Evolutionary conservation across 768 basidiomycete species (phyloP), one percentile per base, ranked within the genome.

Genomic region (Glaciozyma martinii): DNA sequence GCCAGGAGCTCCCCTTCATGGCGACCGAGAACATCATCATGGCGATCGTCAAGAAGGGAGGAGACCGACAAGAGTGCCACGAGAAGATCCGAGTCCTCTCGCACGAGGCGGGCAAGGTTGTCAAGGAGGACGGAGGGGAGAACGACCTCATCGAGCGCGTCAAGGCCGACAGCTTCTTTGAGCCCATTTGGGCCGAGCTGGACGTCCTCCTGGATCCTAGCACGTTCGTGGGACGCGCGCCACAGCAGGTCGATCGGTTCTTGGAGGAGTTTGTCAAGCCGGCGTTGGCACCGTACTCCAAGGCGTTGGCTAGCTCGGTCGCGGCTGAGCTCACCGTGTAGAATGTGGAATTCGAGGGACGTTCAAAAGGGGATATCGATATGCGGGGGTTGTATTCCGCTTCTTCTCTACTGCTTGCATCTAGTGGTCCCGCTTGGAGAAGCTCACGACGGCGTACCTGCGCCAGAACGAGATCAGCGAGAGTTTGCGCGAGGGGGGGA

Each of bases 21-120:
- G 92, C 94, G 6, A 99, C 95, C 3, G 95, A 99, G 70, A 99
- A 99, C 77, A 83, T 99, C 78, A 98, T 98, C 78, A 98, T 99
- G 95, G 91, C 91, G 2, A 84, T 99, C 50, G 95, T 98, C 67
- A 95, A 80, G 67, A 74, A 89, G 78, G 85, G 83, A 56, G 94
- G 93, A 1, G 93, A 98, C 77, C 83, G 95, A 42, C 95, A 98
- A 76, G 91, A 90, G 77, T 90, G 90, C 12, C 95, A 98, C 76
- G 95, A 97, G 78, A 88, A 89, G 78, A 91, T 97, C 74, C 80
- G 94, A 65, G 89, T 97, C 16, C 82, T 98, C 19, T 93, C 90
- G 16, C 95, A 99, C 74, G 86, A 97, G 78, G 94, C 95, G 0
- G 92, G 85, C 0, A 81, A 88, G 66, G 91, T 92, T 75, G 95